Base-by-base conservation (phyloP, 352 stramenopile genomes). In the Phytophthora idaei region DNA sequence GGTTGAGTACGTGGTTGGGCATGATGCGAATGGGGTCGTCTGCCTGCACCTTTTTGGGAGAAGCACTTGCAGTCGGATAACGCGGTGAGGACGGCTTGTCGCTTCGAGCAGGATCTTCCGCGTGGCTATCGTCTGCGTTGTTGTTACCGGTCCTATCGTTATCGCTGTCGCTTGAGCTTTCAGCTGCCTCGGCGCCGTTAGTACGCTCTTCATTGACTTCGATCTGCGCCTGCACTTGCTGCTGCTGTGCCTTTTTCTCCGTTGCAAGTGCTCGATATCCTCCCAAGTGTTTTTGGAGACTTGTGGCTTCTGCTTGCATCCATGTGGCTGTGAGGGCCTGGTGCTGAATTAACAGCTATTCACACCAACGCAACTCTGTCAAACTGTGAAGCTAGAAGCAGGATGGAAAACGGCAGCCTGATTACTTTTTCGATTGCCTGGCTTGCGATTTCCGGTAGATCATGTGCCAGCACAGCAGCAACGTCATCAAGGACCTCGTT, bases 1-100 rank as follows among this genome's bases (percentile, higher is more conserved):
- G 79, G 44, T 80, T 80, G 11, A 88, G 64, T 1, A 87, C 62
- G 49, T 85, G 67, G 17, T 80, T 76, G n/a, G 76, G 77, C 62
- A 83, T 73, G 59, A 83, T 69, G 9, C 62, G 57, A 28, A 78
- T 65, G 12, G 29, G 44, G 1, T 64, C 64, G 25, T 64, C 32
- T 28, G 17, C 28, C 52, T 73, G 50, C 28, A 41, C 3, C 10
- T 63, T 62, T 17, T 64, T 60, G 8, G 47, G 61, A 45, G 32
- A 57, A 39, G 37, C 49, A 21, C 41, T 57, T 51, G 61, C 36
- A 45, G 39, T 71, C 29, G 55, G 55, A 41, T 62, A 71, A 17
- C 55, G 49, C 11, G 61, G 61, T 8, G 56, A 75, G 4, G 67
- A 69, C n/a, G 62, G 57, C 14, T 63, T 70, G 34, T 69, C 53